A percentile compares a stretch with the other conserved stretches of the same genome.
phyloP scores from a whole-genome alignment of 306 rosid genomes.

The Rosa persica region DNA sequence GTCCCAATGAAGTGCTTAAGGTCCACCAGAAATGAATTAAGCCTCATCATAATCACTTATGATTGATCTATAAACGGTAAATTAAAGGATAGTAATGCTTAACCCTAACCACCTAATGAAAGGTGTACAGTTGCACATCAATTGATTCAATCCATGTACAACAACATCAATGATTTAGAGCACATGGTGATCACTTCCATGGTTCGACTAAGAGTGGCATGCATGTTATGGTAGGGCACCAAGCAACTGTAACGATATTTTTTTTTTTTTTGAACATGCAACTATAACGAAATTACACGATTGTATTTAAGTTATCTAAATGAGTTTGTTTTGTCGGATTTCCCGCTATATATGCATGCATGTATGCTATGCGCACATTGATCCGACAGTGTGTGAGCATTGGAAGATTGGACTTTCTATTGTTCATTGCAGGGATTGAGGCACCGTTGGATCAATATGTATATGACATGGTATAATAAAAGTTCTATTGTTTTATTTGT shows the following conservation, averaged over 20 bases:
- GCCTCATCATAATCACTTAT: conserved; percentile 15
- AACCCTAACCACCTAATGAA: not conserved
- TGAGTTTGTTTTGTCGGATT: not conserved
- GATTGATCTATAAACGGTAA: conserved; percentile 1
- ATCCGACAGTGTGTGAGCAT: no score
- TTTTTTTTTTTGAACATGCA: no score
- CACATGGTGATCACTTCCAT: conserved; percentile 4
- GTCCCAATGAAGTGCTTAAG: not conserved
- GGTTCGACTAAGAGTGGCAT: not conserved
- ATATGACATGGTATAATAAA: no score
- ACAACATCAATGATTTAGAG: not conserved
- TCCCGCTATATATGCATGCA: no score
- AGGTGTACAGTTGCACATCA: not conserved
- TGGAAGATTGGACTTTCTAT: no score
- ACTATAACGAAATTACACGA: not conserved
- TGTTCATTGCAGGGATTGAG: no score
- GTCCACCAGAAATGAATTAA: conserved; percentile 8
- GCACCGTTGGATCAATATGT: no score
- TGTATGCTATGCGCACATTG: no score
- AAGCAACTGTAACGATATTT: no score
- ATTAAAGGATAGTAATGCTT: not conserved
- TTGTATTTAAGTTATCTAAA: not conserved
- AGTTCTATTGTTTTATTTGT: no score
- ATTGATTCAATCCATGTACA: not conserved
- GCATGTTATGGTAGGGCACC: conserved; percentile 16